Evolutionary conservation across 108 stramenopile species (phyloP), one percentile per base, ranked within the genome.

Genomic region (Cyclotella atomus): DNA sequence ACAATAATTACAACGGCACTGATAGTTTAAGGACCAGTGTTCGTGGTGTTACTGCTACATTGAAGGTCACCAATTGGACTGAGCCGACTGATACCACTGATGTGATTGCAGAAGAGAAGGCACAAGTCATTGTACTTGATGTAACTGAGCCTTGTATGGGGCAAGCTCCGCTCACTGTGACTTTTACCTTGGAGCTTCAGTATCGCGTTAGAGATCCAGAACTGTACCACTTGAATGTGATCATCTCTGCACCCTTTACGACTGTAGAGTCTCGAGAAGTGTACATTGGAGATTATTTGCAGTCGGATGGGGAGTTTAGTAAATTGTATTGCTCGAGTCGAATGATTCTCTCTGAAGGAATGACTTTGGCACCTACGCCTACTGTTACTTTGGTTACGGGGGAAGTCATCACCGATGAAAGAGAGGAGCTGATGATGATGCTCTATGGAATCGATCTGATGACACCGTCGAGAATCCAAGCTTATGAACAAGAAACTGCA

Each of bases 211-310:
- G 41, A 9, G 71, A 73, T 43, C 44, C 55, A 49, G 14, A 6
- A 29, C 30, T 34, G 46, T 30, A 12, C 16, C 21, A 33, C 17
- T 52, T 25, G 45, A 28, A 53, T 67, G 27, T 44, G 60, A 80
- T 80, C 15, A 63, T 80, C 47, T 53, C 71, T 21, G 65, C 65
- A 34, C 79, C 79, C 2, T 73, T 80, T 46, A 23, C 33, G 23
- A 60, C 79, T 23, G 66, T 68, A 19, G 60, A 59, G 27, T 72
- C 66, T 29, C 54, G 67, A 54, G 28, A 19, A 44, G 20, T 33
- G 0, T 80, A 80, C 52, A 72, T 73, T 43, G 45, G 29, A 21
- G 64, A 65, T 29, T 65, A 74, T 29, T 44, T 74, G 44, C 60
- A 65, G 44, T 35, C 41, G 3, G 63, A 54, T 4, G 73, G 54